Evolutionary conservation across 495 filamentous ascomycete species (phyloP), one percentile per base, ranked within the genome.

Genomic region (Penicillium diatomitis): DNA sequence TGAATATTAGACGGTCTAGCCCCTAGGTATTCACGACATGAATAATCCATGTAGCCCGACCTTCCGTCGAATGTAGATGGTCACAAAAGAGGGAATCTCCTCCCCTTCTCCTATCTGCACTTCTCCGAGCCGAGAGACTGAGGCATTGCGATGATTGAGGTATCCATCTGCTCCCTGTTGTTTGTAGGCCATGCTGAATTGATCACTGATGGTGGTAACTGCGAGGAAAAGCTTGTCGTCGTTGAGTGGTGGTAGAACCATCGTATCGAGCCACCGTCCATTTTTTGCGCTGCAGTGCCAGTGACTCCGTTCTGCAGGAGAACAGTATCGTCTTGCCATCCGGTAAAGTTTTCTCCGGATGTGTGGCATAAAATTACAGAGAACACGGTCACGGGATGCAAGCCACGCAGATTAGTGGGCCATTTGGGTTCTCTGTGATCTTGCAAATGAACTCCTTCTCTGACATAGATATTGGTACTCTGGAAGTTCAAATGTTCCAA

Each of bases 241-340:
- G 9, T 51, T 51, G 27, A 51, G 36, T 32, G 49, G 49, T 20
- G 41, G 10, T 51, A 51, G 37, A 51, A 51, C 49, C 49, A 51
- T 27, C 3, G 5, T 1, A 51, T 32, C 1, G 35, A 31, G 27
- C 32, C 8, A 4, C 41, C 32, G 12, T n/a, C 35, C 29, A 9
- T 11, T 38, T 51, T 51, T 27, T 51, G 45, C 11, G 42, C 49
- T 8, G 49, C 49, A 11, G 49, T 51, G 4, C 49, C 49, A 29
- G 49, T 51, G 9, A 51, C 49, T 9, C 49, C 41, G 29, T 51
- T 51, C 27, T 43, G 42, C 11, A 51, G 35, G 2, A 51, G 10
- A 8, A 51, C 36, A 5, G 49, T 51, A 11, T 51, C 37, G 8
- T 8, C 36, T 10, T 46, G 33, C 30, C 12, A 35, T 4, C 49